Evolutionary conservation across 768 basidiomycete genomes (phyloP).

Genomic region (Hygrocybe punicea): DNA sequence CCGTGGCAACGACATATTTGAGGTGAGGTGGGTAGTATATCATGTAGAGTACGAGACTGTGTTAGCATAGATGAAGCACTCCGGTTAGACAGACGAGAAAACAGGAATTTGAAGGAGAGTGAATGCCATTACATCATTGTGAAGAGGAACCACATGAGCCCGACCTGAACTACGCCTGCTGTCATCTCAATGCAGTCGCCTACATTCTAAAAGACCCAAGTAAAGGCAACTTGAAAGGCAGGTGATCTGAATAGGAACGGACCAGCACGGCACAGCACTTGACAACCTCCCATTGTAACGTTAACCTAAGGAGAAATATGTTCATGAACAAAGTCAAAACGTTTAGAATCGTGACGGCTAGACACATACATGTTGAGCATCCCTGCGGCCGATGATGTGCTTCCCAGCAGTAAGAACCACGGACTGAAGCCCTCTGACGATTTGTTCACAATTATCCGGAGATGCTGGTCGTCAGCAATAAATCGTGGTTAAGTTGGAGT

Average conservation of each 20-base stretch:
- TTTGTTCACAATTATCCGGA: slow-evolving; percentile 70
- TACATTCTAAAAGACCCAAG: slow-evolving; percentile 43
- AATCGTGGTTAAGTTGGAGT: background rate
- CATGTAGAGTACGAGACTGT: slow-evolving; percentile 87
- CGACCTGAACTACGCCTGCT: slow-evolving; percentile 80
- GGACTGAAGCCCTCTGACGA: slow-evolving; percentile 91
- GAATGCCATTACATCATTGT: slow-evolving; percentile 58
- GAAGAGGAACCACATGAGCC: slow-evolving; percentile 82
- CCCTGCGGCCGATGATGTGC: slow-evolving; percentile 75
- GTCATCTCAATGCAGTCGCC: slow-evolving; percentile 75
- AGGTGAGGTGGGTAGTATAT: slow-evolving; percentile 84
- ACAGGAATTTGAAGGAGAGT: slow-evolving; percentile 27
- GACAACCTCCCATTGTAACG: slow-evolving; percentile 80
- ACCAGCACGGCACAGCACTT: slow-evolving; percentile 79
- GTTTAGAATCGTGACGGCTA: background rate
- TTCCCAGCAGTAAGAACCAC: slow-evolving; percentile 86
- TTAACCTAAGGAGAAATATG: slow-evolving; percentile 48
- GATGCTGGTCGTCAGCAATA: slow-evolving; percentile 47
- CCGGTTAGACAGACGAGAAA: background rate
- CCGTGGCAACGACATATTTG: slow-evolving; percentile 53
- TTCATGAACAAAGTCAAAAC: background rate
- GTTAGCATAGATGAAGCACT: background rate
- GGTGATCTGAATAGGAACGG: slow-evolving; percentile 29
- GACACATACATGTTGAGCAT: slow-evolving; percentile 72
- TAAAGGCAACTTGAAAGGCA: background rate